phyloP scores from a whole-genome alignment of 225 moss, liverwort and hornwort genomes.

The Sphagnum contortum region DNA sequence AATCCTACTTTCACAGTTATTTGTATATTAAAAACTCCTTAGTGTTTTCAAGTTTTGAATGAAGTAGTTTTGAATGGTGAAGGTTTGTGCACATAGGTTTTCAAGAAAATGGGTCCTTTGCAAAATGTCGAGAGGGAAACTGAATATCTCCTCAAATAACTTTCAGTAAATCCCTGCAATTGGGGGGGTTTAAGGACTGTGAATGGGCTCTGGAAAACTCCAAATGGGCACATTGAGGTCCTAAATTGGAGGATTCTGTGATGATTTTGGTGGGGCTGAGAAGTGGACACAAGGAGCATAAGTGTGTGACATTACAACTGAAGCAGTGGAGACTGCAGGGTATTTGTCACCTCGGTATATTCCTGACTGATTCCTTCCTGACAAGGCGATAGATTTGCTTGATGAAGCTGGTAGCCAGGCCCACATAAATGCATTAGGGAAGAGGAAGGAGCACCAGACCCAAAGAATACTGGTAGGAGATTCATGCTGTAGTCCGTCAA shows the following conservation, averaged over 20 bases:
- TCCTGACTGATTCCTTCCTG: slow-evolving; percentile 88
- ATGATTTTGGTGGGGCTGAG: slow-evolving; percentile 78
- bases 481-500: slow-evolving; percentile 72
- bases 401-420: slow-evolving; percentile 98
- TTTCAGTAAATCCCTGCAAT: too few species aligned
- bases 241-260: slow-evolving; percentile 66
- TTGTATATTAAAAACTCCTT: too few species aligned
- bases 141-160: too few species aligned
- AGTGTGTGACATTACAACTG: slow-evolving; percentile 81
- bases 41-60: too few species aligned
- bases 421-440: slow-evolving; percentile 65
- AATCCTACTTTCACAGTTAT: too few species aligned
- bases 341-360: slow-evolving; percentile 77
- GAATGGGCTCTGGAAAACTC: too few species aligned
- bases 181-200: too few species aligned
- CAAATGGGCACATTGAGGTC: too few species aligned
- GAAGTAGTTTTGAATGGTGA: too few species aligned
- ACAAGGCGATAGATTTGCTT: slow-evolving; percentile 93
- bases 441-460: slow-evolving; percentile 79
- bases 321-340: slow-evolving; percentile 89
- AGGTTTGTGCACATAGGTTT: too few species aligned
- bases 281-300: slow-evolving; percentile 83
- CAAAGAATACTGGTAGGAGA: slow-evolving; percentile 85
- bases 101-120: too few species aligned
- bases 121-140: too few species aligned